These are phyloP conservation scores for Fagopyrum esculentum DNA, from an alignment of 148 eudicot genomes.

Conservation along the genomic window DNA sequence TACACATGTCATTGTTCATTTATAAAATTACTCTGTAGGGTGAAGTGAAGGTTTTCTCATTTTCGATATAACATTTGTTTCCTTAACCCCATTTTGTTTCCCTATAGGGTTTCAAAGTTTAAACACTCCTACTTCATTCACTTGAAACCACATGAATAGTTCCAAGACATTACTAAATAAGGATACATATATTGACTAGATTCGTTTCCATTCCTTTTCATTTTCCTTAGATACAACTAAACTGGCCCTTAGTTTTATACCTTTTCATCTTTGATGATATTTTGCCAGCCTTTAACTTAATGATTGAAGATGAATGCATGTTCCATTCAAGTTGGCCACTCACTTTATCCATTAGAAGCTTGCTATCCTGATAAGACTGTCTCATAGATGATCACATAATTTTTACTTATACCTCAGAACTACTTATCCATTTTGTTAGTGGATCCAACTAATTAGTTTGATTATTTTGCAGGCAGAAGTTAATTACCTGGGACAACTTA, in stretches of 20 bases:
- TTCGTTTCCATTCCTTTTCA: no score
- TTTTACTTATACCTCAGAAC: neutral
- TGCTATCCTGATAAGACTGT: neutral
- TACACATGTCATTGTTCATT: no score
- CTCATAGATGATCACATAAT: neutral
- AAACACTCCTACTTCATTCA: no score
- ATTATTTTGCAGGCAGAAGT: conserved; percentile 58
- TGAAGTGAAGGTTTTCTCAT: neutral
- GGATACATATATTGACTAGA: no score
- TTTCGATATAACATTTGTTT: neutral
- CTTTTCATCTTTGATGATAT: neutral
- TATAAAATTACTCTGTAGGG: no score
- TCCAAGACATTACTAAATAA: no score
- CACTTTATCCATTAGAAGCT: neutral
- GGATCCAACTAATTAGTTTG: neutral
- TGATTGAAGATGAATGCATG: neutral
- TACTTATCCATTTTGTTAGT: neutral
- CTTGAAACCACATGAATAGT: no score
- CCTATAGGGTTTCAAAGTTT: no score
- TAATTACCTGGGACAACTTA: conserved; percentile 69
- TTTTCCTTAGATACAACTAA: no score
- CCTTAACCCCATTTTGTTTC: no score
- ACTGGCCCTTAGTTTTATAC: no score
- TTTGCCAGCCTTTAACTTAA: neutral
- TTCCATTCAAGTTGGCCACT: neutral